Evolutionary conservation across 805 yeast genomes (phyloP).

Genomic region (Cyberlindnera subsufficiens): DNA sequence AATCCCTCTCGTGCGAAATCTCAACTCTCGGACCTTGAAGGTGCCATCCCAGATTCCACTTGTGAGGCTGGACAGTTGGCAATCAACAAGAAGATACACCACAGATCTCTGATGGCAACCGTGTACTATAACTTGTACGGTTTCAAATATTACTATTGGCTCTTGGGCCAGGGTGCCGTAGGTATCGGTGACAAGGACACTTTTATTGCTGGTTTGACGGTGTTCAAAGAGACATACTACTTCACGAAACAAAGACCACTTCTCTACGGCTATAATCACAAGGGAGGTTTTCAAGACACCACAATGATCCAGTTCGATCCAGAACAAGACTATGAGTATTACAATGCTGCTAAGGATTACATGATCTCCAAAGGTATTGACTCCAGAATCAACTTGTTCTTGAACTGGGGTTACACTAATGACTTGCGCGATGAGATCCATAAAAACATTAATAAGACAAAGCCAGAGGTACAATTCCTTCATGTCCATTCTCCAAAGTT

Average conservation of each 20-base stretch:
- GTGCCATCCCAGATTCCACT: constrained; percentile 63
- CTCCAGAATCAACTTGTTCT: constrained; percentile 18
- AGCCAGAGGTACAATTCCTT: constrained; percentile 24
- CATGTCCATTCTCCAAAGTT: constrained; percentile 25
- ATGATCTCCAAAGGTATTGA: constrained; percentile 16
- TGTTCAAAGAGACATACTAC: constrained; percentile 19
- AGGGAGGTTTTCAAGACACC: constrained; percentile 23
- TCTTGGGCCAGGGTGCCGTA: constrained; percentile 68
- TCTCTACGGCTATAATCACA: constrained; percentile 20
- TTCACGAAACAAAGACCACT: constrained; percentile 23
- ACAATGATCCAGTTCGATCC: constrained; percentile 26
- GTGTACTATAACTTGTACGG: constrained; percentile 66
- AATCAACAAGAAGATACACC: constrained; percentile 54
- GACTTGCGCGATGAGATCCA: constrained; percentile 16
- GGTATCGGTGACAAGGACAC: constrained; percentile 83
- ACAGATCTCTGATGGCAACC: constrained; percentile 51
- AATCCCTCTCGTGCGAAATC: constrained; percentile 36
- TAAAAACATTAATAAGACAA: constrained; percentile 5
- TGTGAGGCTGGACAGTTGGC: constrained; percentile 70
- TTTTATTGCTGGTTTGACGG: constrained; percentile 35
- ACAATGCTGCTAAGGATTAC: constrained; percentile 15
- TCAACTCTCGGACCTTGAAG: constrained; percentile 51
- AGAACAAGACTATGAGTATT: constrained; percentile 21
- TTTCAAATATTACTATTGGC: constrained; percentile 60
- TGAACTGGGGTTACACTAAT: constrained; percentile 19